These are phyloP conservation scores for Penicillium maclennaniae DNA, from an alignment of 495 filamentous ascomycete genomes.

Conservation along the genomic window DNA sequence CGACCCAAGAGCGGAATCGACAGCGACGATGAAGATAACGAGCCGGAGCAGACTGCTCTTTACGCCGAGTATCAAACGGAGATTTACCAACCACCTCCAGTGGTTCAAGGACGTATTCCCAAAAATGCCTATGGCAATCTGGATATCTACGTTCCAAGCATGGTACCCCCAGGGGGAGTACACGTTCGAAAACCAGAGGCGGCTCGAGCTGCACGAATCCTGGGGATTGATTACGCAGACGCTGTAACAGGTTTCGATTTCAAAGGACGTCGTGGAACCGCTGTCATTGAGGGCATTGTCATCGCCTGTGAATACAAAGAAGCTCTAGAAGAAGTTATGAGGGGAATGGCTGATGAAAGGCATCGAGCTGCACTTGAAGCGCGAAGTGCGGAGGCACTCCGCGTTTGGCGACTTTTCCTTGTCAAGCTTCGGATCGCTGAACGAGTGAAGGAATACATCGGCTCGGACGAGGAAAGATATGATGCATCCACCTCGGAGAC, in stretches of 20 bases:
- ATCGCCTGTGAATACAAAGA: constrained; percentile 67
- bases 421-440: constrained; percentile 72
- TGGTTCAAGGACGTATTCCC: constrained; percentile 70
- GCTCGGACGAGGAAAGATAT: constrained; percentile 44
- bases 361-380: constrained; percentile 53
- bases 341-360: constrained; percentile 58
- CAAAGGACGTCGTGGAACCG: constrained; percentile 74
- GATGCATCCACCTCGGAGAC: constrained; percentile 17
- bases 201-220: constrained; percentile 65
- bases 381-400: constrained; percentile 54
- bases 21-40: constrained; percentile 38
- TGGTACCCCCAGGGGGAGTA: constrained; percentile 79
- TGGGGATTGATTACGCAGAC: constrained; percentile 82
- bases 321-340: constrained; percentile 64
- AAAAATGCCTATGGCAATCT: constrained; percentile 87
- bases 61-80: constrained; percentile 77
- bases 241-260: constrained; percentile 91
- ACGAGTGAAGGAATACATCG: constrained; percentile 62
- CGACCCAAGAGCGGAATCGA: constrained; percentile 35
- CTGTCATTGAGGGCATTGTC: constrained; percentile 70
- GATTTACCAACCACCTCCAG: constrained; percentile 68
- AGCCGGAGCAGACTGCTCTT: constrained; percentile 46
- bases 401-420: constrained; percentile 73
- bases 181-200: constrained; percentile 67
- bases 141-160: constrained; percentile 86